Conservation (phyloP, 2,329 filamentous ascomycete genomes). For the Arthroderma sp. region DNA sequence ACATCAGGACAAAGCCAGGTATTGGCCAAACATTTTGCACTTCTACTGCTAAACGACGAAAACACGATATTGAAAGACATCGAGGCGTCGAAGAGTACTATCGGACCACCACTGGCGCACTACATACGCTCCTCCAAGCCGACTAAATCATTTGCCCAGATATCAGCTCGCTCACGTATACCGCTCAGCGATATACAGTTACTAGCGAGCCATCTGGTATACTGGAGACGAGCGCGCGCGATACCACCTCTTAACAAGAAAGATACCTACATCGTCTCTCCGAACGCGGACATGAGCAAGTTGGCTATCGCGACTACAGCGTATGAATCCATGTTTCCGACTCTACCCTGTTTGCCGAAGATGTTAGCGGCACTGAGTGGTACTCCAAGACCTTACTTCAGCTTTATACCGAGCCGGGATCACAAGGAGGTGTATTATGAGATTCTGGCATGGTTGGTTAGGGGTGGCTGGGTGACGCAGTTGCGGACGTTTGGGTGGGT, state of each 20-base stretch:
- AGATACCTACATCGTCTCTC: conserved; percentile 83
- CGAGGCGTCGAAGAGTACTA: conserved; percentile 58
- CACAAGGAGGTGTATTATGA: conserved; percentile 79
- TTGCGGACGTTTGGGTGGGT: conserved; percentile 86
- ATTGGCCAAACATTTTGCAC: conserved; percentile 72
- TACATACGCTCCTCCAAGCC: conserved; percentile 49
- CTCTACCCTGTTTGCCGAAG: conserved; percentile 68
- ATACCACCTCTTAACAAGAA: conserved; percentile 82
- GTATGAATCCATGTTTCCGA: conserved; percentile 70
- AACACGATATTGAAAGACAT: conserved; percentile 61
- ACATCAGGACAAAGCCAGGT: conserved; percentile 42
- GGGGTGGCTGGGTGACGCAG: conserved; percentile 87
- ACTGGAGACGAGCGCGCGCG: conserved; percentile 85
- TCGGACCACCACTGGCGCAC: conserved; percentile 65
- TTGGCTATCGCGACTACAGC: conserved; percentile 56
- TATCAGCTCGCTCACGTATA: conserved; percentile 51
- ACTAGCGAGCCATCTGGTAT: conserved; percentile 85
- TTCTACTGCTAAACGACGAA: conserved; percentile 75
- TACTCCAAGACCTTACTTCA: conserved; percentile 68
- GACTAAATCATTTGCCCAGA: conserved; percentile 59
- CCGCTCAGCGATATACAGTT: conserved; percentile 70
- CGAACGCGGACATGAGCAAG: conserved; percentile 67
- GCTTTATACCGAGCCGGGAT: conserved; percentile 72
- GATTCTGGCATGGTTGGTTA: conserved; percentile 86
- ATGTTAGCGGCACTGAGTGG: conserved; percentile 77